A percentile compares a stretch with the other conserved stretches of the same genome.
These are phyloP conservation scores for Filosporella fistucella DNA, from an alignment of 495 filamentous ascomycete species.

Conservation along the genomic window DNA sequence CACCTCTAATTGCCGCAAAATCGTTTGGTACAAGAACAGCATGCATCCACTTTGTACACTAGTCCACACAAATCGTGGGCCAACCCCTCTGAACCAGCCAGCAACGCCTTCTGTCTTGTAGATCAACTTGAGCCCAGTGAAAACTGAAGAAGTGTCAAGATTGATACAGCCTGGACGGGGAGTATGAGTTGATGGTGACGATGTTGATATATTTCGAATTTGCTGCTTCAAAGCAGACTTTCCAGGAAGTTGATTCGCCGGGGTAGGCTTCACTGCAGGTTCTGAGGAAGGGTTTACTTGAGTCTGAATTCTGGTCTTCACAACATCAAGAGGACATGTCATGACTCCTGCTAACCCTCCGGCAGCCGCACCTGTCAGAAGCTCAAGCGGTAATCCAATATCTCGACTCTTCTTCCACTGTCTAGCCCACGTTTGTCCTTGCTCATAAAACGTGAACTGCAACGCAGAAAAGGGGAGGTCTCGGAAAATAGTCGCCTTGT, in stretches of 20 bases:
- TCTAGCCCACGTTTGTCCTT: constrained; percentile 78
- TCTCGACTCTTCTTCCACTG: constrained; percentile 63
- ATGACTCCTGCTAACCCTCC: constrained; percentile 92
- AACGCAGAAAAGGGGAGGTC: constrained; percentile 94
- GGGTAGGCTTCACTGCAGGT: background rate
- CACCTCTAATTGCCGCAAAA: constrained; percentile 69
- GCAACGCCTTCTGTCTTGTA: constrained; percentile 82
- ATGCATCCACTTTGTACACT: constrained; percentile 96
- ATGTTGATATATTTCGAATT: constrained; percentile 74
- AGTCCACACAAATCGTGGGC: constrained; percentile 93
- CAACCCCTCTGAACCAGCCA: constrained; percentile 94
- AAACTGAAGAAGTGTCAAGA: constrained; percentile 81
- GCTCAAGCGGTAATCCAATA: constrained; percentile 80
- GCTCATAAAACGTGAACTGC: constrained; percentile 97
- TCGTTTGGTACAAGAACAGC: constrained; percentile 89
- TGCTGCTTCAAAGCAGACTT: constrained; percentile 32
- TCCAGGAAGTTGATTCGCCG: constrained; percentile 14
- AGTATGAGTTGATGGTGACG: constrained; percentile 74
- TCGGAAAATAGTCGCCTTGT: constrained; percentile 89
- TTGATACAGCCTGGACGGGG: constrained; percentile 67
- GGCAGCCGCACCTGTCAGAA: constrained; percentile 85
- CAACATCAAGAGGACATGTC: constrained; percentile 93
- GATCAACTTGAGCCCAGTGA: constrained; percentile 79
- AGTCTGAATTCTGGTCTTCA: constrained; percentile 97
- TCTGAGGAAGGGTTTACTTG: constrained; percentile 56